Evolutionary conservation across 768 basidiomycete species (phyloP), one percentile per base, ranked within the genome.

Genomic region (Boletus rufocinnamomeus): DNA sequence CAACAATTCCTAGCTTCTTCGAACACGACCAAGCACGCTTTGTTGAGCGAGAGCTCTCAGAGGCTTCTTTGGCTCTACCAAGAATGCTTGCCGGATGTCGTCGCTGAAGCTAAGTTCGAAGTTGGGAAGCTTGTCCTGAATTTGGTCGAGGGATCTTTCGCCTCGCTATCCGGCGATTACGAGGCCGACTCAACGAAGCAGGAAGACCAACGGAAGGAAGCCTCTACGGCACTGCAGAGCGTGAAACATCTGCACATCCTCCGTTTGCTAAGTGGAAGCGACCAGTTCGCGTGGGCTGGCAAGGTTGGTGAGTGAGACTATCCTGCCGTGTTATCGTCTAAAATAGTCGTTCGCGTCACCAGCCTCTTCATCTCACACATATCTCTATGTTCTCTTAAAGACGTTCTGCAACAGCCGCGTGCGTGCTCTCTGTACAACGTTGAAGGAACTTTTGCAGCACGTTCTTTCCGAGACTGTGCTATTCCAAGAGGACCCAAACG

Each of bases 31-130:
- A 83, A 77, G 69, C 74, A 72, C 0, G 84, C 85, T 0, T 71
- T 98, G 60, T 74, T 97, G 30, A 82, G 87, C 0, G 95, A 98
- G 74, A 82, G 83, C 50, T 85, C 94, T 1, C 85, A 94, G 63
- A 74, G 94, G 28, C 72, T 98, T 43, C 75, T 97, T 59, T 90
- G 88, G 83, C 78, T 95, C 50, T 98, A 97, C 69, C 91, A 96
- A 64, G 79, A 79, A 25, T 86, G 84, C 58, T 72, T 95, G 30
- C 91, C 93, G 0, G 76, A 80, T 1, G 74, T 93, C 2, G 87
- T 91, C 4, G 83, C 85, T 0, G 93, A 95, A 69, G 85, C 85
- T 28, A 79, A 86, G 50, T 98, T 95, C 64, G 95, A 98, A 70
- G 84, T 89, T 38, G 92, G 92, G 2, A 93, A 93, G 70, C 68